These are phyloP conservation scores for Pseudocercospora ulei DNA, from an alignment of 2,329 filamentous ascomycete species.

Conservation along the genomic window DNA sequence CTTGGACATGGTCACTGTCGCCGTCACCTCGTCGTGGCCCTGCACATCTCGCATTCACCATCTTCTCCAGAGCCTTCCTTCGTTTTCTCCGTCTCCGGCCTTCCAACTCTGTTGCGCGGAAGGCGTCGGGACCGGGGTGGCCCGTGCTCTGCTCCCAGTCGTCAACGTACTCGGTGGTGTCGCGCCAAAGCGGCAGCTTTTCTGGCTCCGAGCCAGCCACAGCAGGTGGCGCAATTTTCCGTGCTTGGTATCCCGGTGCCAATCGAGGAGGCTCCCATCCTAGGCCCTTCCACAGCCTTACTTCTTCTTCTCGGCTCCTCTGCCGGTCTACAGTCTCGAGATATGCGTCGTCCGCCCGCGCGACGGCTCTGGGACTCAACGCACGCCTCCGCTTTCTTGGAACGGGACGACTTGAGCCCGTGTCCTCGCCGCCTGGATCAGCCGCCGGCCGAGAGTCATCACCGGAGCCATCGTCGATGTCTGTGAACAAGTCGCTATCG, in stretches of 20 bases:
- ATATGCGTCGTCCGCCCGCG: constrained; percentile 36
- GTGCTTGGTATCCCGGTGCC: background rate
- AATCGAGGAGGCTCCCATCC: constrained; percentile 27
- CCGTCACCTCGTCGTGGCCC: too few species aligned
- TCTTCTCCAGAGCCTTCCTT: background rate
- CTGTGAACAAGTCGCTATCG: constrained; percentile 18
- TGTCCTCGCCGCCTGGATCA: background rate
- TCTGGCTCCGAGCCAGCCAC: background rate
- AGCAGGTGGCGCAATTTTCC: background rate
- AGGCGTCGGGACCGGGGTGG: background rate
- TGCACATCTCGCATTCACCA: too few species aligned
- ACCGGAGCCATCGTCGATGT: constrained; percentile 1
- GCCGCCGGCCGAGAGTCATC: background rate
- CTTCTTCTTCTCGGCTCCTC: constrained; percentile 40
- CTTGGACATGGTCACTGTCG: too few species aligned
- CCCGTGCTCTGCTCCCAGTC: background rate
- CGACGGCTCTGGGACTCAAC: constrained; percentile 16
- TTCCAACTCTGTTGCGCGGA: background rate
- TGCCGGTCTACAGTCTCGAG: constrained; percentile 43
- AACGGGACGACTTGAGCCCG: background rate
- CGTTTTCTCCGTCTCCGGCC: background rate
- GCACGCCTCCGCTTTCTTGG: constrained; percentile 18
- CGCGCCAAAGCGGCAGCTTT: background rate
- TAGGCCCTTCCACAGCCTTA: constrained; percentile 40
- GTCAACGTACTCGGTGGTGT: background rate